A percentile compares a stretch with the other conserved stretches of the same genome.
phyloP scores from a whole-genome alignment of 306 rosid species.

The Cotoneaster glaucophyllus region DNA sequence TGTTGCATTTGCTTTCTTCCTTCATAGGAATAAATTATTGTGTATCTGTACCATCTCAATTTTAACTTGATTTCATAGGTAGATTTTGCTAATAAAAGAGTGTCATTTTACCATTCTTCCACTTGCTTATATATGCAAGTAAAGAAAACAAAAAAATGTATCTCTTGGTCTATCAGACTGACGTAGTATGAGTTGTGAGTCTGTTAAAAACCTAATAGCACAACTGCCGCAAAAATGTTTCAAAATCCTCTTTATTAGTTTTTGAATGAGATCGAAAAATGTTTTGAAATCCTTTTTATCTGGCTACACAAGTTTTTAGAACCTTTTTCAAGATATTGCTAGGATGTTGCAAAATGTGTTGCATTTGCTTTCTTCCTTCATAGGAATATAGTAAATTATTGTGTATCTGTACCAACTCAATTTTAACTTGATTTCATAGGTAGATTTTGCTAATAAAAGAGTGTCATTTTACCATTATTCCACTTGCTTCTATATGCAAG shows the following conservation, averaged over 20 bases:
- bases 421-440: background rate
- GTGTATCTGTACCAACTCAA: background rate
- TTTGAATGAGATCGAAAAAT: background rate
- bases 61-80: background rate
- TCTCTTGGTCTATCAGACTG: too few species aligned
- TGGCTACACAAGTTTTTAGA: background rate
- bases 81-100: background rate
- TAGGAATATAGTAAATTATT: background rate
- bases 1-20: background rate
- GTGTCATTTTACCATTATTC: background rate
- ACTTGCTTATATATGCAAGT: background rate
- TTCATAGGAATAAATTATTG: background rate
- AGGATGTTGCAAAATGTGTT: background rate
- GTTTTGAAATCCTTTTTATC: background rate
- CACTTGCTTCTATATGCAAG: background rate
- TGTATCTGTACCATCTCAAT: background rate
- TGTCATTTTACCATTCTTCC: background rate
- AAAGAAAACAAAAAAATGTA: background rate
- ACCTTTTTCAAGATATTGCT: background rate
- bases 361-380: background rate
- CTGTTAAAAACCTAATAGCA: background rate
- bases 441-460: background rate
- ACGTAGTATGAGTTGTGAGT: too few species aligned
- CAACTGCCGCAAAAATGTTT: background rate
- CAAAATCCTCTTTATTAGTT: background rate